These are phyloP conservation scores for Penicillium ucsense DNA, from an alignment of 495 filamentous ascomycete species.

Conservation along the genomic window DNA sequence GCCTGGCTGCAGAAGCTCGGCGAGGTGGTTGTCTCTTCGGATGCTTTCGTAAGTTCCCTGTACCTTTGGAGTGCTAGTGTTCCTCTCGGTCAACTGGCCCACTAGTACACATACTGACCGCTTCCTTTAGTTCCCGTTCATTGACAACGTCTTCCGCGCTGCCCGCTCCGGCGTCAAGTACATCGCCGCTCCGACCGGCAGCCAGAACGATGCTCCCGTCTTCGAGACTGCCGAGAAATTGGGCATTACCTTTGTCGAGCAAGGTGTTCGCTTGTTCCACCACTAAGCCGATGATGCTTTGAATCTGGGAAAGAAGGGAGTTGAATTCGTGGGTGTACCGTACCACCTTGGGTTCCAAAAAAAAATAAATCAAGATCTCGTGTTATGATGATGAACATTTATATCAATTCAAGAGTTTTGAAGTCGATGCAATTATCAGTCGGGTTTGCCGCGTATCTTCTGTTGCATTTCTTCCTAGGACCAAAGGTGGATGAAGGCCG, in stretches of 20 bases:
- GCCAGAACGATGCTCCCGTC: constrained; percentile 83
- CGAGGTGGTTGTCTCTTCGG: constrained; percentile 79
- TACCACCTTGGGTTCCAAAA: too few species aligned
- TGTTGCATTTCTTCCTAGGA: too few species aligned
- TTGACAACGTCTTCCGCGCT: constrained; percentile 92
- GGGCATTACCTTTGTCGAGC: constrained; percentile 84
- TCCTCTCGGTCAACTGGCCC: background rate
- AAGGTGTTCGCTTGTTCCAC: constrained; percentile 80
- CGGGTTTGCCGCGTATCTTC: too few species aligned
- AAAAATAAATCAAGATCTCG: too few species aligned
- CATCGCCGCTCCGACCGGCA: constrained; percentile 84
- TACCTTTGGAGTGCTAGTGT: background rate
- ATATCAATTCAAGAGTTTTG: too few species aligned
- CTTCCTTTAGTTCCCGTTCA: constrained; percentile 74
- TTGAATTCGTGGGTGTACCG: too few species aligned
- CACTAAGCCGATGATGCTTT: constrained; percentile 42
- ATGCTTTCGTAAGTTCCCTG: constrained; percentile 72
- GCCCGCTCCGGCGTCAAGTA: constrained; percentile 86
- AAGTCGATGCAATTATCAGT: too few species aligned
- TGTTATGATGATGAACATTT: too few species aligned
- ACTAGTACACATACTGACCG: constrained; percentile 5
- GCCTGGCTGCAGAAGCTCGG: constrained; percentile 72
- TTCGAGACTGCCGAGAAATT: constrained; percentile 90
- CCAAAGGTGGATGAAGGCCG: too few species aligned
- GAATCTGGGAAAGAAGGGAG: background rate